phyloP scores from a whole-genome alignment of 2,329 filamentous ascomycete species.

The Dryadomyces sulphureus region DNA sequence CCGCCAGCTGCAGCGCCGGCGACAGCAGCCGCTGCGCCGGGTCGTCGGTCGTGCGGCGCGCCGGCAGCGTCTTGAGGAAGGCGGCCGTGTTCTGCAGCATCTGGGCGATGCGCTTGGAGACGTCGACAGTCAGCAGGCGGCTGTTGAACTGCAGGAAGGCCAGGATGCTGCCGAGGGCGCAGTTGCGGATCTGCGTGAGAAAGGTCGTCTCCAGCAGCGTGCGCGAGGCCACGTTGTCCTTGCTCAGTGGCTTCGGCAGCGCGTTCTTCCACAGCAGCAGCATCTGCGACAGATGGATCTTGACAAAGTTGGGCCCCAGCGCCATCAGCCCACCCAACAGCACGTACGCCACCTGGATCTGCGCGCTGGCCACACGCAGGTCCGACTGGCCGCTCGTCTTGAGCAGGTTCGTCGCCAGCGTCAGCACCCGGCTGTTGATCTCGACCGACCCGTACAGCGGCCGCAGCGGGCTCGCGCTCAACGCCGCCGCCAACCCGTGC shows the following conservation, averaged over 20 bases:
- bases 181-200: constrained; percentile 86
- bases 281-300: constrained; percentile 90
- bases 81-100: constrained; percentile 93
- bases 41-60: constrained; percentile 76
- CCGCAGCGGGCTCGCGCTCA: constrained; percentile 78
- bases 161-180: constrained; percentile 77
- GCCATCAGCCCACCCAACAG: constrained; percentile 94
- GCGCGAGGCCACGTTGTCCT: constrained; percentile 74
- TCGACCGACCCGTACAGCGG: constrained; percentile 92
- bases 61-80: constrained; percentile 73
- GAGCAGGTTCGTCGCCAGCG: constrained; percentile 79
- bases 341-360: constrained; percentile 97
- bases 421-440: constrained; percentile 80
- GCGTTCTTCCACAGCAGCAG: constrained; percentile 96
- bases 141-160: constrained; percentile 91
- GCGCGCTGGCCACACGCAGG: constrained; percentile 76
- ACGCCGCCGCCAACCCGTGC: constrained; percentile 75
- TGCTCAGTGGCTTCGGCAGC: constrained; percentile 82
- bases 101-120: constrained; percentile 77
- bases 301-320: constrained; percentile 92
- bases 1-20: constrained; percentile 74
- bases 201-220: constrained; percentile 84
- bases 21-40: constrained; percentile 69
- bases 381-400: constrained; percentile 90
- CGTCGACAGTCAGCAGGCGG: constrained; percentile 79